Conservation (phyloP, 2,329 filamentous ascomycete species). For the Tolypocladium tundrense region DNA sequence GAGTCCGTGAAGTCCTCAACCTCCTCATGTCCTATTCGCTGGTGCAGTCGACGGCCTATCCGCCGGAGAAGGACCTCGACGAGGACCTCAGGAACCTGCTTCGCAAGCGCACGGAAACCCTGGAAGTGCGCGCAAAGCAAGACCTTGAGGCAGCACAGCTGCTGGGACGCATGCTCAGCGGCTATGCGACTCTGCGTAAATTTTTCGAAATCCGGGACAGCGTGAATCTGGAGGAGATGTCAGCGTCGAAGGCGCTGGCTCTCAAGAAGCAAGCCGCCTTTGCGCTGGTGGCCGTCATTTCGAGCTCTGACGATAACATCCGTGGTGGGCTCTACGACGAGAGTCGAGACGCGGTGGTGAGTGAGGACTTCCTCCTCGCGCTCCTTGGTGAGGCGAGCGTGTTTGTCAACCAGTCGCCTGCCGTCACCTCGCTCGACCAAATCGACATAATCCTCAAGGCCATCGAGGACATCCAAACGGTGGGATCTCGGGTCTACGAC, state of each 20-base stretch:
- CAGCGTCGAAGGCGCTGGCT: constrained; percentile 36
- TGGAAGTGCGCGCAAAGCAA: constrained; percentile 60
- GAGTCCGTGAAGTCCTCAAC: constrained; percentile 78
- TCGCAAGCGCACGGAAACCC: constrained; percentile 57
- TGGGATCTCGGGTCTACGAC: constrained; percentile 59
- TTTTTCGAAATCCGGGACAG: constrained; percentile 82
- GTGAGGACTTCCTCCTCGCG: constrained; percentile 75
- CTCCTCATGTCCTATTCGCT: constrained; percentile 81
- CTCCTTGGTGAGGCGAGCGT: constrained; percentile 76
- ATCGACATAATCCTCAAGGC: constrained; percentile 67
- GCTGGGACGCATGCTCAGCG: constrained; percentile 76
- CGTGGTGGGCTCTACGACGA: constrained; percentile 83
- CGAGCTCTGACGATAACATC: constrained; percentile 81
- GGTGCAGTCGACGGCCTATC: constrained; percentile 74
- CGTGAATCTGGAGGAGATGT: constrained; percentile 15
- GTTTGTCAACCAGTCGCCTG: constrained; percentile 51
- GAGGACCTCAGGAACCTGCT: constrained; percentile 60
- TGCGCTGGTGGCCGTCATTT: constrained; percentile 72
- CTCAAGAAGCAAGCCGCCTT: constrained; percentile 60
- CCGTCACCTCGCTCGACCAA: constrained; percentile 57
- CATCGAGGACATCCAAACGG: constrained; percentile 69
- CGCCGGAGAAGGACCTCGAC: constrained; percentile 62
- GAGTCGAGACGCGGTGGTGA: constrained; percentile 69
- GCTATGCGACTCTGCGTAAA: constrained; percentile 81
- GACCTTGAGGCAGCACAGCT: constrained; percentile 77